Conservation (phyloP, 2,329 filamentous ascomycete species). For the Berkeleyomyces basicola region DNA sequence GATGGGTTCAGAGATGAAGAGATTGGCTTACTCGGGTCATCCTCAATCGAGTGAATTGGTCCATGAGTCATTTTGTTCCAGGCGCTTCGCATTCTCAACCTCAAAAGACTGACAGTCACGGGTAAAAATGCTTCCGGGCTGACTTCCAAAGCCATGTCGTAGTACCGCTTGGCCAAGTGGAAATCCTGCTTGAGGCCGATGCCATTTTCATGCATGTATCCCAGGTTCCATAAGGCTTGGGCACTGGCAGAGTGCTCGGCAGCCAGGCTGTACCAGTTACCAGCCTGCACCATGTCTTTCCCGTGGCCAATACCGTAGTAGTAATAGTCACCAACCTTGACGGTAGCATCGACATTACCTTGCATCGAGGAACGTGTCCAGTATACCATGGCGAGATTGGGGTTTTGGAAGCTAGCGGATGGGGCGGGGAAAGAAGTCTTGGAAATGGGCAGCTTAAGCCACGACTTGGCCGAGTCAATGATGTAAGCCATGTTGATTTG, state of each 20-base stretch:
- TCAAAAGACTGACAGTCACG: conserved; percentile 73
- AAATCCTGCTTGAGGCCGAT: conserved; percentile 87
- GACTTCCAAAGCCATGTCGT: conserved; percentile 79
- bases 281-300: conserved; percentile 65
- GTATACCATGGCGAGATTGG: conserved; percentile 62
- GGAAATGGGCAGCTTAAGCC: conserved; percentile 35
- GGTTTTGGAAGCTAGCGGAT: conserved; percentile 29
- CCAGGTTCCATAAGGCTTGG: conserved; percentile 90
- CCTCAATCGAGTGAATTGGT: conserved; percentile 79
- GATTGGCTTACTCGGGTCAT: conserved; percentile 57
- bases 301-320: conserved; percentile 62
- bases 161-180: conserved; percentile 90
- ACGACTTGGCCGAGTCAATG: conserved; percentile 55
- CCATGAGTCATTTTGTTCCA: conserved; percentile 91
- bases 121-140: conserved; percentile 90
- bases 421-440: conserved; percentile 8
- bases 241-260: conserved; percentile 84
- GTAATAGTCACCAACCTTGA: conserved; percentile 99
- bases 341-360: conserved; percentile 77
- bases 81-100: conserved; percentile 68
- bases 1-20: neutral
- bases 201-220: conserved; percentile 99
- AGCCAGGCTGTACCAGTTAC: conserved; percentile 80
- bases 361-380: conserved; percentile 93
- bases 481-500: conserved; percentile 84